Evolutionary conservation across 2,329 filamentous ascomycete species (phyloP).

Genomic region (Torrubiellomyces zombiae): DNA sequence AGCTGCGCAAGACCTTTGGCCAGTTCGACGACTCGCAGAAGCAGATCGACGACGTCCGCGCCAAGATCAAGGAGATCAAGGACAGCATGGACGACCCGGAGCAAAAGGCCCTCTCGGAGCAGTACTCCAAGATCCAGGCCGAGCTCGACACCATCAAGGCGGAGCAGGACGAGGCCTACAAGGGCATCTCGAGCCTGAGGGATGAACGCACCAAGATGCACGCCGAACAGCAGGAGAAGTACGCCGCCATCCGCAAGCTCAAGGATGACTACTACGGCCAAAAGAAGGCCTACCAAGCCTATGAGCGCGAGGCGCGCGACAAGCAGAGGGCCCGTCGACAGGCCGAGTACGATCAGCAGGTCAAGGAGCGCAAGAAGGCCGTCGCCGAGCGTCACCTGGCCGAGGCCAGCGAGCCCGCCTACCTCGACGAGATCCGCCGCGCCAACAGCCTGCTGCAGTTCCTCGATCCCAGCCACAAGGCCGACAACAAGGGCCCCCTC

Average conservation of each 20-base stretch:
- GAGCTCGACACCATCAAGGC: conserved; percentile 84
- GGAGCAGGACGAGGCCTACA: conserved; percentile 81
- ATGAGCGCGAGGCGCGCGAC: conserved; percentile 69
- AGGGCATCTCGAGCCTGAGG: conserved; percentile 67
- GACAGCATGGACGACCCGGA: conserved; percentile 85
- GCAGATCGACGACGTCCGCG: conserved; percentile 72
- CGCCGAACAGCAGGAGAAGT: conserved; percentile 76
- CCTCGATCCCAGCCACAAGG: conserved; percentile 61
- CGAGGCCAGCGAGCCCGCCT: conserved; percentile 74
- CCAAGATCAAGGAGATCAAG: conserved; percentile 75
- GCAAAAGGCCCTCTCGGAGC: conserved; percentile 70
- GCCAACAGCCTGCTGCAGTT: conserved; percentile 78
- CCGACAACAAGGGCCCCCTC: conserved; percentile 47
- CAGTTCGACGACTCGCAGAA: conserved; percentile 75
- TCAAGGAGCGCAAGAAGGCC: conserved; percentile 59
- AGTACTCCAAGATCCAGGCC: conserved; percentile 69
- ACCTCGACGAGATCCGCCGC: conserved; percentile 79
- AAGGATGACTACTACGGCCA: conserved; percentile 78
- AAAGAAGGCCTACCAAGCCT: conserved; percentile 68
- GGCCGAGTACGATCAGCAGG: conserved; percentile 60
- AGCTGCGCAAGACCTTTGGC: conserved; percentile 81
- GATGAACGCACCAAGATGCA: conserved; percentile 77
- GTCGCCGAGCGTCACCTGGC: conserved; percentile 60
- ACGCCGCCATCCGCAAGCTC: conserved; percentile 61
- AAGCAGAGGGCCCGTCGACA: conserved; percentile 61